Conservation (phyloP, 257 asterid genomes). For the Solanum acaule region DNA sequence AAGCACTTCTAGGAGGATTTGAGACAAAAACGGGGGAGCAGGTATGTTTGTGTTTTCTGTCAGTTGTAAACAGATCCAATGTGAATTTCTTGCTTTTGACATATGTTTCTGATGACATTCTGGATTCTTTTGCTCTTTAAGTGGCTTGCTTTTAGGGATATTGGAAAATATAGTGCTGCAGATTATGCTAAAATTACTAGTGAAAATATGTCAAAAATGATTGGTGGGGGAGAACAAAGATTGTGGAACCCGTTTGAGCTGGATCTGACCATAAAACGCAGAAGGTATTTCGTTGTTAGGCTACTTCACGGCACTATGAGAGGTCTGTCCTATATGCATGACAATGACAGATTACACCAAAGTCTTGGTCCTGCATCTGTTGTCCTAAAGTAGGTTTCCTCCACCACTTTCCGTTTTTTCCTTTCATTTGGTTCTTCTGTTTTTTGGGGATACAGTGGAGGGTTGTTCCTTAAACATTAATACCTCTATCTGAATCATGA, state of each 20-base stretch:
- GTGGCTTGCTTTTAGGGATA: conserved; percentile 96
- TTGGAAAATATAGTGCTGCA: conserved; percentile 84
- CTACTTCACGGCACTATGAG: conserved; percentile 63
- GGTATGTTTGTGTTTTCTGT: conserved; percentile 22
- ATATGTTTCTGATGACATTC: background rate
- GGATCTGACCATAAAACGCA: conserved; percentile 56
- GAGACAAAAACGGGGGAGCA: conserved; percentile 97
- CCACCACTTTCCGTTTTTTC: background rate
- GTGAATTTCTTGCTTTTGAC: background rate
- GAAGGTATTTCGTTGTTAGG: conserved; percentile 54
- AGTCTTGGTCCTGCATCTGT: conserved; percentile 95
- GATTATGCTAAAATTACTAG: conserved; percentile 70
- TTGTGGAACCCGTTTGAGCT: conserved; percentile 80
- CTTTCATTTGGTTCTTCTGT: background rate
- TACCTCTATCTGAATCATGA: background rate
- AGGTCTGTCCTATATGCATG: conserved; percentile 81
- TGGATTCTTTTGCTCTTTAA: conserved; percentile 12
- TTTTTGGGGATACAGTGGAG: background rate
- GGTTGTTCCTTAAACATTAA: background rate
- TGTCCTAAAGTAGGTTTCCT: conserved; percentile 57
- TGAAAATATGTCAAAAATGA: conserved; percentile 49
- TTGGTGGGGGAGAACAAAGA: conserved; percentile 35
- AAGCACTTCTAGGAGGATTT: conserved; percentile 82
- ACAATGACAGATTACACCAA: conserved; percentile 69
- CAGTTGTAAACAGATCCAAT: background rate